Evolutionary conservation across 2,329 filamentous ascomycete species (phyloP).

Genomic region (Pyrenophora tritici-repentis): DNA sequence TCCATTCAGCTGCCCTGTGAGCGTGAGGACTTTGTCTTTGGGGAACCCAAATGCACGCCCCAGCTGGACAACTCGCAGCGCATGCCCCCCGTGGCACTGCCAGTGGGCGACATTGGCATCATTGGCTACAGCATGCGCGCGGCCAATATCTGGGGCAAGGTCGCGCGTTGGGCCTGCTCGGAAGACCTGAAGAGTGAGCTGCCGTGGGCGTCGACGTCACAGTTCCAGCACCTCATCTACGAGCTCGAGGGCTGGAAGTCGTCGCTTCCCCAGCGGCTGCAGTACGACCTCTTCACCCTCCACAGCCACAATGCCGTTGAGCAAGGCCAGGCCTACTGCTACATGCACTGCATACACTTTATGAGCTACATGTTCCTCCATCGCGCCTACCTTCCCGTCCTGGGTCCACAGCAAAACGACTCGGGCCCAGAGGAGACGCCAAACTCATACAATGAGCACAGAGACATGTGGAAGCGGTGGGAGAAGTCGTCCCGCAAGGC

Average conservation of each 20-base stretch:
- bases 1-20: constrained; percentile 48
- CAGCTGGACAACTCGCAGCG: constrained; percentile 39
- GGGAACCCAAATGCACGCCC: constrained; percentile 45
- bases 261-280: constrained; percentile 41
- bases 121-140: constrained; percentile 48
- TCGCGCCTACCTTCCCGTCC: constrained; percentile 47
- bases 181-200: constrained; percentile 44
- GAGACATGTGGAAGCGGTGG: constrained; percentile 45
- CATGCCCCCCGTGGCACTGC: constrained; percentile 36
- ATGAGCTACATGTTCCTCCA: constrained; percentile 51
- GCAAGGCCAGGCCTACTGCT: constrained; percentile 49
- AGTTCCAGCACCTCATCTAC: constrained; percentile 45
- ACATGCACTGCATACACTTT: constrained; percentile 51
- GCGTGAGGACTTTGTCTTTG: constrained; percentile 48
- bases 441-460: constrained; percentile 40
- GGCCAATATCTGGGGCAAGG: constrained; percentile 50
- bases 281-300: constrained; percentile 46
- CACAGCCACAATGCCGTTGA: constrained; percentile 51
- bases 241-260: constrained; percentile 45
- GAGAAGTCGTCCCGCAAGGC: constrained; percentile 44
- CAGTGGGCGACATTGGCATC: constrained; percentile 44
- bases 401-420: constrained; percentile 41
- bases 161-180: constrained; percentile 49
- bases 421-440: constrained; percentile 36
- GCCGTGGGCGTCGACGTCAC: constrained; percentile 44